A percentile compares a stretch with the other conserved stretches of the same genome.
These are phyloP conservation scores for Cryoendolithus antarcticus DNA, from an alignment of 2,329 filamentous ascomycete genomes.

Conservation along the genomic window DNA sequence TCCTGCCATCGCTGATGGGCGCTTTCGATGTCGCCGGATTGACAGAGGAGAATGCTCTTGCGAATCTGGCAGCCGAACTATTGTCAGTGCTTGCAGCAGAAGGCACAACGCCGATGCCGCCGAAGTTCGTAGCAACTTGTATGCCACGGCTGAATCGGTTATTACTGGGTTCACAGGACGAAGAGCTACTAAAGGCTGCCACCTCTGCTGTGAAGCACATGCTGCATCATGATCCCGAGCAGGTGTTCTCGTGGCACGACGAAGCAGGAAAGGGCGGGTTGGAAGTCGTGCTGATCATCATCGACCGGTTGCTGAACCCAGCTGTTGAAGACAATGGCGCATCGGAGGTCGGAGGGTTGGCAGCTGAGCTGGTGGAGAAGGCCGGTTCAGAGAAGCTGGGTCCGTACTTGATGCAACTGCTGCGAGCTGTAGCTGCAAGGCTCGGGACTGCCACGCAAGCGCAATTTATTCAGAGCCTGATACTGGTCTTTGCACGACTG, in stretches of 20 bases:
- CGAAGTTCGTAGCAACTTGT: conserved; percentile 70
- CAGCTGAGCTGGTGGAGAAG: conserved; percentile 89
- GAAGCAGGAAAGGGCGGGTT: conserved; percentile 67
- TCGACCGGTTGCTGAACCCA: conserved; percentile 77
- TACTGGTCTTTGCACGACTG: conserved; percentile 85
- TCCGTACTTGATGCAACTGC: conserved; percentile 75
- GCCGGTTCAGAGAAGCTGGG: conserved; percentile 84
- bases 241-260: conserved; percentile 80
- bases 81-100: conserved; percentile 70
- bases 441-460: conserved; percentile 73
- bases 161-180: conserved; percentile 72
- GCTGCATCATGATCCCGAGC: conserved; percentile 76
- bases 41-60: conserved; percentile 72
- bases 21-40: conserved; percentile 81
- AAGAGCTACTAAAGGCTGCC: conserved; percentile 74
- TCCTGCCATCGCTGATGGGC: conserved; percentile 74
- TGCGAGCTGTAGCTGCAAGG: conserved; percentile 80
- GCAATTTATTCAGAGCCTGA: conserved; percentile 88
- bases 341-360: conserved; percentile 89
- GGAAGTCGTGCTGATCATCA: conserved; percentile 79
- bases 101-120: conserved; percentile 71
- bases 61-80: conserved; percentile 77
- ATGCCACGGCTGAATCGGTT: conserved; percentile 79
- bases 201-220: conserved; percentile 82
- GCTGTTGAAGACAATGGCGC: conserved; percentile 84